Base-by-base conservation (phyloP, 805 yeast species). In the Kluyveromyces aestuarii region DNA sequence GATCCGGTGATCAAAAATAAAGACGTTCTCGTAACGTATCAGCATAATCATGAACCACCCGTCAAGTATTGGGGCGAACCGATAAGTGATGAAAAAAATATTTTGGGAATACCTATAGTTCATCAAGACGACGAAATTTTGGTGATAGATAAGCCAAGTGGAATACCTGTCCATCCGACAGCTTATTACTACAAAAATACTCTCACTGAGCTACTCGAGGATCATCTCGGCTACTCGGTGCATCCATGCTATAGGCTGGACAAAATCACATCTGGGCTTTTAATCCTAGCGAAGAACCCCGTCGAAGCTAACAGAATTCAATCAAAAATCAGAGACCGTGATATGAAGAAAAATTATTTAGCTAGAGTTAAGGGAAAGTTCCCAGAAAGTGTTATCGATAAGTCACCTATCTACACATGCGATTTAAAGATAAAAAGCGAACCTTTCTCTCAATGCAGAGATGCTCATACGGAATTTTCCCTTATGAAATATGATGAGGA, bases 131-230 rank as follows among this genome's bases (percentile, higher is more conserved):
- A 81, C 2, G 74, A 82, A 38, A 61, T 87, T n/a, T 73, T 91
- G 6, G 93, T 87, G 3, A 80, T 93, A 13, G 91, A 91, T 65
- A 93, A 93, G 56, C 99, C 99, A 0, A 75, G 87, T 6, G 98
- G 99, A 0, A 74, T 93, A 1, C 98, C 98, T 0, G 91, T 87
- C 1, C 99, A 93, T 63, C 98, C 99, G 2, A 84, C 96, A 0
- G 98, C 98, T 0, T 70, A 87, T 52, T 80, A 81, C 72, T 63
- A 89, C 60, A 79, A 80, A 63, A 78, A 82, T 61, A 79, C 95
- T 1, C 74, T 87, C 35, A 84, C 91, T 6, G 83, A 81, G 60
- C 74, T 89, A 6, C 66, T 91, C 56, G 93, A 88, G 55, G 64
- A 70, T 47, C 84, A 82, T 1, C 36, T 43, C 16, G 70, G 75